Conservation (phyloP, 176 grass and related monocot genomes). For the Oryza meridionalis region DNA sequence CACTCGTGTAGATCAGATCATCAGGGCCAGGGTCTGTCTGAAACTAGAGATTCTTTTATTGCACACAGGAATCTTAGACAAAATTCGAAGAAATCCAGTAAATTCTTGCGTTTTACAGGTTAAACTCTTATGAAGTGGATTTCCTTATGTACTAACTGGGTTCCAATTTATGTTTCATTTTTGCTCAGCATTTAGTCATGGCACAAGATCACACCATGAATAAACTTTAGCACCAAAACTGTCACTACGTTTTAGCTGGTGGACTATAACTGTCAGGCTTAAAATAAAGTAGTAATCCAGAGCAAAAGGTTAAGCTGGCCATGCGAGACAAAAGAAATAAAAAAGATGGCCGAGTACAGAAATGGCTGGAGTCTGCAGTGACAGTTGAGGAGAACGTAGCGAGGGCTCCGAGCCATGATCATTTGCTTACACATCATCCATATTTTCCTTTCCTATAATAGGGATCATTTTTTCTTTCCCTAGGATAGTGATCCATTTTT, state of each 20-base stretch:
- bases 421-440: neutral
- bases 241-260: neutral
- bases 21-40: neutral
- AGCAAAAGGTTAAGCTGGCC: neutral
- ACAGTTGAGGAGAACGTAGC: slow-evolving; percentile 24
- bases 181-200: neutral
- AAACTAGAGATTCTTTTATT: neutral
- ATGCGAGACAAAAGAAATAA: neutral
- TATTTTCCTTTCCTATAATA: neutral
- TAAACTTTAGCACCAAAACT: neutral
- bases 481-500: no score
- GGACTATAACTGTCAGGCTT: neutral
- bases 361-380: neutral
- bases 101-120: no score
- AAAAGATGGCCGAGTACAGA: neutral
- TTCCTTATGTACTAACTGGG: neutral
- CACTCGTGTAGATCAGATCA: neutral
- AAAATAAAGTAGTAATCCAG: neutral
- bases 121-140: neutral
- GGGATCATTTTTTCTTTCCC: neutral
- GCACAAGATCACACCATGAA: neutral
- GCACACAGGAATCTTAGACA: neutral
- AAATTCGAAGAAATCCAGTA: neutral
- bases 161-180: neutral
- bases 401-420: neutral